Evolutionary conservation across 129 eudicot species (phyloP).

Genomic region (Calendula officinalis): DNA sequence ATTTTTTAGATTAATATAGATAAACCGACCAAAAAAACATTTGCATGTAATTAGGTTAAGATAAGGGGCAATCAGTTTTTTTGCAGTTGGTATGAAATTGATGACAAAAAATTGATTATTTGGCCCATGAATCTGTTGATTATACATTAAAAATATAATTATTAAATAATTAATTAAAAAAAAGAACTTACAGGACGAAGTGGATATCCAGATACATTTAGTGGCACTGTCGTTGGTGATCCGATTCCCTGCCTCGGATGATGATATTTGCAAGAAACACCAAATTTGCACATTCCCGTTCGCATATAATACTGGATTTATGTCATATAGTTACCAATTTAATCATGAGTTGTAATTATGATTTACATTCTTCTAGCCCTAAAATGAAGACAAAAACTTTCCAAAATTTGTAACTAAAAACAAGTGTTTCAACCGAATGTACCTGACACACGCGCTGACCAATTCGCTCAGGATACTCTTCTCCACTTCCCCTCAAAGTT

Average conservation of each 20-base stretch:
- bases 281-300: slow-evolving; percentile 77
- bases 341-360: too few relatives aligned
- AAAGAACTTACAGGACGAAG: slow-evolving; percentile 56
- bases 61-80: too few relatives aligned
- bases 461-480: slow-evolving; percentile 69
- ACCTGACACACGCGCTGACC: slow-evolving; percentile 95
- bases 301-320: slow-evolving; percentile 64
- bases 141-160: too few relatives aligned
- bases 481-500: slow-evolving; percentile 54
- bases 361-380: slow-evolving; percentile 3
- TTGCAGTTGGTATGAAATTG: too few relatives aligned
- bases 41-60: too few relatives aligned
- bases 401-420: background rate
- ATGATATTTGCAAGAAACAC: slow-evolving; percentile 76
- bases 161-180: background rate
- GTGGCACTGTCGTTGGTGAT: slow-evolving; percentile 39
- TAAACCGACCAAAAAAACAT: too few relatives aligned
- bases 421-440: slow-evolving; percentile 6
- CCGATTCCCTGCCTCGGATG: slow-evolving; percentile 77
- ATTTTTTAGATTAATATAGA: too few relatives aligned
- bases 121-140: too few relatives aligned
- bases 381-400: slow-evolving; percentile 1
- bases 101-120: too few relatives aligned
- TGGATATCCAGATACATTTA: slow-evolving; percentile 71
- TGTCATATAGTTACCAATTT: slow-evolving; percentile 18